A percentile compares a stretch with the other conserved stretches of the same genome.
These are phyloP conservation scores for Cynanchum wilfordii DNA, from an alignment of 257 asterid genomes.

Conservation along the genomic window DNA sequence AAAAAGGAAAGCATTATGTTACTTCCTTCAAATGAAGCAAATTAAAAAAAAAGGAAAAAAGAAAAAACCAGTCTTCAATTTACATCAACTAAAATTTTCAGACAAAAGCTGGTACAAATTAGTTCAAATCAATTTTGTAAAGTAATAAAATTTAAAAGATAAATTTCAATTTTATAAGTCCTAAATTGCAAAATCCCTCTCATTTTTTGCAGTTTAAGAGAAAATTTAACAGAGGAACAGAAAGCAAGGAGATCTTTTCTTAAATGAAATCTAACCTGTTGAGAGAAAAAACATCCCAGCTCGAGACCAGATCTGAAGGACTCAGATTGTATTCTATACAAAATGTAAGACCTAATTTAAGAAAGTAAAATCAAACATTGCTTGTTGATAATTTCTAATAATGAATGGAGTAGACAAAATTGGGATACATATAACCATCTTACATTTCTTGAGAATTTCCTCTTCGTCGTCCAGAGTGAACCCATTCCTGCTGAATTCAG, in stretches of 20 bases:
- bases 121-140: neutral
- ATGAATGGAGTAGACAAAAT: neutral
- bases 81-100: neutral
- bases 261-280: constrained; percentile 49
- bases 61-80: neutral
- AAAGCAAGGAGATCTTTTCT: neutral
- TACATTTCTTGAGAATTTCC: constrained; percentile 68
- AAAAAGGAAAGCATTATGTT: neutral
- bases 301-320: constrained; percentile 82
- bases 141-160: neutral
- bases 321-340: constrained; percentile 78
- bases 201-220: neutral
- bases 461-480: constrained; percentile 66
- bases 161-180: neutral
- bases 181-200: neutral
- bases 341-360: constrained; percentile 56
- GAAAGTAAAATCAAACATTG: constrained; percentile 8
- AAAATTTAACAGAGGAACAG: neutral
- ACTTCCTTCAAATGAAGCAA: neutral
- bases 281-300: constrained; percentile 81
- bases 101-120: neutral
- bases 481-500: constrained; percentile 55
- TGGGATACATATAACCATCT: constrained; percentile 11
- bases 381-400: neutral
- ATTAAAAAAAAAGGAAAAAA: neutral